Conservation (phyloP, 176 grass and related monocot genomes). For the Oropetium thomaeum region DNA sequence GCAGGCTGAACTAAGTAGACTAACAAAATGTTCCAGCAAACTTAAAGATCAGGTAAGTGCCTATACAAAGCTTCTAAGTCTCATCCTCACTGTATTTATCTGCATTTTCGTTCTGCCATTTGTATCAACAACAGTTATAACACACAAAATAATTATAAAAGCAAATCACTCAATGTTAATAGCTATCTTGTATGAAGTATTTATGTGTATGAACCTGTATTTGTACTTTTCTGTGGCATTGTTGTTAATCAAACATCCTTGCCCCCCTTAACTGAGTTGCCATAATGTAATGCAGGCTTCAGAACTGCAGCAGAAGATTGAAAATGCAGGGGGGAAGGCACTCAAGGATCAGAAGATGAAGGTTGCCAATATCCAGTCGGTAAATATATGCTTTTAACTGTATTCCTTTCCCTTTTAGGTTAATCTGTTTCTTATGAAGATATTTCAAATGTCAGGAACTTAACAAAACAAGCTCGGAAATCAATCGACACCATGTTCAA, state of each 20-base stretch:
- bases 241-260: neutral
- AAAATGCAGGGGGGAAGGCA: constrained; percentile 81
- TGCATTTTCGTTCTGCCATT: neutral
- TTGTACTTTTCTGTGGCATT: neutral
- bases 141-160: neutral
- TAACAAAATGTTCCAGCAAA: constrained; percentile 78
- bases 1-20: constrained; percentile 62
- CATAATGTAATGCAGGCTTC: constrained; percentile 55
- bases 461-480: constrained; percentile 89
- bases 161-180: neutral
- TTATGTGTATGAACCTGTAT: neutral
- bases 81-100: neutral
- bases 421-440: neutral
- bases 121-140: neutral
- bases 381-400: constrained; percentile 36
- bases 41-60: constrained; percentile 77
- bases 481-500: constrained; percentile 83
- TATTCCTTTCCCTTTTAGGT: neutral
- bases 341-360: constrained; percentile 93
- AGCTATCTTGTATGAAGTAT: neutral
- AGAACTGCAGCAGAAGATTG: constrained; percentile 92
- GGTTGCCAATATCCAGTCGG: constrained; percentile 78
- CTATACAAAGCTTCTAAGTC: constrained; percentile 5
- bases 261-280: neutral
- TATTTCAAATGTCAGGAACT: constrained; percentile 57